phyloP scores from a whole-genome alignment of 176 grass and related monocot species.

The Raddia distichophylla region DNA sequence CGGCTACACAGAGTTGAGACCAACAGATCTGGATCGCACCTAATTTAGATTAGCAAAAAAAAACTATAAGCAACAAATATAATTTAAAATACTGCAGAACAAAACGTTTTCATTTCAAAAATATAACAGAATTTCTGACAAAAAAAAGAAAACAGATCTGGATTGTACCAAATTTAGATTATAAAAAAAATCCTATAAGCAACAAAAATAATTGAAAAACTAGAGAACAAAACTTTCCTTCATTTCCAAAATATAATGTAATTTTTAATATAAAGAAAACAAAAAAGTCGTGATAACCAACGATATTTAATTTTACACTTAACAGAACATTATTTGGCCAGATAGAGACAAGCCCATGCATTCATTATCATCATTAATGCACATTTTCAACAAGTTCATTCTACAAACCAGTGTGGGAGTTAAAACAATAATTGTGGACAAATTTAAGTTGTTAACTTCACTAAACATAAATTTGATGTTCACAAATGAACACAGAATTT shows the following conservation, averaged over 20 bases:
- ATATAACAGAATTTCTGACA: not conserved
- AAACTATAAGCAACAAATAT: conserved; percentile 35
- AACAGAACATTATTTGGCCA: conserved; percentile 4
- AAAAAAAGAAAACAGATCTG: conserved; percentile 55
- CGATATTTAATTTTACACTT: not conserved
- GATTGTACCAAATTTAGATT: conserved; percentile 69
- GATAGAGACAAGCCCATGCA: not conserved
- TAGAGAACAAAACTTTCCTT: not conserved
- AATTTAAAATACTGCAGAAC: conserved; percentile 10
- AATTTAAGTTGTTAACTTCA: not conserved
- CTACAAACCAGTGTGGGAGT: not conserved
- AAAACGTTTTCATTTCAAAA: not conserved
- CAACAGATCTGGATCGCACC: conserved; percentile 85
- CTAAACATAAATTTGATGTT: not conserved
- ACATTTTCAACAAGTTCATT: conserved; percentile 10
- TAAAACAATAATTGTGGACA: conserved; percentile 9
- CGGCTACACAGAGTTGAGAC: conserved; percentile 80
- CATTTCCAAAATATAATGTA: not conserved
- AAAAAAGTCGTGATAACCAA: not conserved
- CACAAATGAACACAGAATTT: not conserved
- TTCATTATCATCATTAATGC: not conserved
- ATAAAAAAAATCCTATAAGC: conserved; percentile 41
- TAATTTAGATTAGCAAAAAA: conserved; percentile 53
- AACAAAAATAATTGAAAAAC: conserved; percentile 31
- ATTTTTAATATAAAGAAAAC: not conserved